Evolutionary conservation across 176 grass and related monocot genomes (phyloP), one percentile per base, ranked within the genome.

Genomic region (Cymbopogon citratus): DNA sequence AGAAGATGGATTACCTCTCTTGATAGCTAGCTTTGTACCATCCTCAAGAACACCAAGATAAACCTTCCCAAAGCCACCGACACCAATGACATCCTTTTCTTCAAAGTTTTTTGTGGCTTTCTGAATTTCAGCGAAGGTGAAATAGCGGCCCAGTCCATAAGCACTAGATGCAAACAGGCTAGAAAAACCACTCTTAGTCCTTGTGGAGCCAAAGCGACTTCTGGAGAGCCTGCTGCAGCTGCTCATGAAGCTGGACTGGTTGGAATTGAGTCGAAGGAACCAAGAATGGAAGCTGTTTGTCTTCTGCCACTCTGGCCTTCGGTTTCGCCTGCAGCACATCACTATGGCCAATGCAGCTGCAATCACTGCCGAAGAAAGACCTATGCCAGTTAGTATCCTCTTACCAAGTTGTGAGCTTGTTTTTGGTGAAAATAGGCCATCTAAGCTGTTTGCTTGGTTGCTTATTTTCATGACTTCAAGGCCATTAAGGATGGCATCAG

Each of bases 391-490:
- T 44, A 92, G 60, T 57, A 73, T 77, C 73, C 24, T 92, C 86
- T 79, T 87, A 59, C 44, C 73, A 69, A 82, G 51, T 28, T 81
- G 82, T 27, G 73, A 85, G 11, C 85, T 84, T 76, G 46, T 60
- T 76, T 86, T 77, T 66, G 78, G 87, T 71, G 88, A 87, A 67
- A 92, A 97, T 13, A 81, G 63, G 6, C 95, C 92, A 80, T 97
- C 92, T 76, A 94, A 81, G 85, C 95, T 97, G 75, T 83, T 85
- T 33, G 81, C 95, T 76, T 69, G 54, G 82, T 94, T 97, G 81
- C 90, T 97, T 88, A 97, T 94, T 86, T 97, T 94, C 83, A 97
- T 97, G 62, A 97, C 74, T 80, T 97, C 92, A 66, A 97, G 85
- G 67, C 95, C 95, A 71, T 97, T 97, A 43, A 97, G 90, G 60